A percentile compares a stretch with the other conserved stretches of the same genome.
phyloP scores from a whole-genome alignment of 306 rosid genomes.

The Alnus rubra region DNA sequence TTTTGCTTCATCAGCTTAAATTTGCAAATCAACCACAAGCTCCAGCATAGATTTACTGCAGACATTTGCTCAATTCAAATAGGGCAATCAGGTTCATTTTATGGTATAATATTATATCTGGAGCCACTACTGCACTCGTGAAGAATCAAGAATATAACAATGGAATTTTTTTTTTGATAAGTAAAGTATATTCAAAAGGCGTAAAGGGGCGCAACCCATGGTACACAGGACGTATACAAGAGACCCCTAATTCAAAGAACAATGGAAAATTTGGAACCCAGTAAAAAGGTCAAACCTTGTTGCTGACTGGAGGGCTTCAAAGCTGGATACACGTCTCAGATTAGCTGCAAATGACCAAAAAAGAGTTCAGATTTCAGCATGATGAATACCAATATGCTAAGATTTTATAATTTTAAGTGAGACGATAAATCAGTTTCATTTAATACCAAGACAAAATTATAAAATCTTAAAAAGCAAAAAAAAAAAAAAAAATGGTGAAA shows the following conservation, averaged over 20 bases:
- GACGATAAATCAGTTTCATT: neutral
- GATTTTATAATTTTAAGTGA: neutral
- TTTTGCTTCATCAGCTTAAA: neutral
- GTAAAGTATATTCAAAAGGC: no score
- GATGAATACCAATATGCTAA: neutral
- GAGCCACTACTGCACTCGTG: neutral
- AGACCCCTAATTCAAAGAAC: neutral
- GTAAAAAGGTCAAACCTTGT: slow-evolving; percentile 54
- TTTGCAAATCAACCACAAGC: slow-evolving; percentile 7
- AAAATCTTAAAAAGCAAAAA: neutral
- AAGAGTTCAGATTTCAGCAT: neutral
- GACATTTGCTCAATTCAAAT: neutral
- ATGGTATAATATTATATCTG: neutral
- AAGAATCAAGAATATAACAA: neutral
- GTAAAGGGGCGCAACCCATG: no score
- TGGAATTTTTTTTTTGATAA: neutral
- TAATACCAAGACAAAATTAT: neutral
- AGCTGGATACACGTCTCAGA: slow-evolving; percentile 87
- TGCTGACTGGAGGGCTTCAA: slow-evolving; percentile 84
- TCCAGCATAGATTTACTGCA: neutral
- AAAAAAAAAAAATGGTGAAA: neutral
- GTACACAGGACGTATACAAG: no score
- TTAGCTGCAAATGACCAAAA: slow-evolving; percentile 62
- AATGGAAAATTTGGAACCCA: neutral
- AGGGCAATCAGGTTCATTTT: neutral